These are phyloP conservation scores for Prunella vulgaris DNA, from an alignment of 257 asterid species.

Conservation along the genomic window DNA sequence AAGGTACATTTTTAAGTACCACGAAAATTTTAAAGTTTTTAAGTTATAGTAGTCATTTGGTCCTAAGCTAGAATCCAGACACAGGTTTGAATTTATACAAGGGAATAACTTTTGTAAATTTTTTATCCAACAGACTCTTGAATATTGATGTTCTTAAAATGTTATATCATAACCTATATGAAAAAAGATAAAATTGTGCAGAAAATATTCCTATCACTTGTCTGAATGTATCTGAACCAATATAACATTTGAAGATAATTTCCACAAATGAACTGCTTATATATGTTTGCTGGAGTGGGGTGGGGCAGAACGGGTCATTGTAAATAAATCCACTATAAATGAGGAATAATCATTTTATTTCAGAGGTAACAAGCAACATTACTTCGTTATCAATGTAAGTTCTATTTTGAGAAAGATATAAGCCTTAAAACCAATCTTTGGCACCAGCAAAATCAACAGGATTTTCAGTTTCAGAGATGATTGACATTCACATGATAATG, in stretches of 20 bases:
- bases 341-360: too few species aligned
- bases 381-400: too few species aligned
- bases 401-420: too few species aligned
- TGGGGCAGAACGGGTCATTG: not conserved
- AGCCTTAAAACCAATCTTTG: too few species aligned
- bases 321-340: not conserved
- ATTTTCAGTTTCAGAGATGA: too few species aligned
- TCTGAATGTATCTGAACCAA: too few species aligned
- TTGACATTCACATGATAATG: too few species aligned
- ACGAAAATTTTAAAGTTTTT: conserved; percentile 2
- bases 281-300: not conserved
- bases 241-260: too few species aligned
- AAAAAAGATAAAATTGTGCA: not conserved
- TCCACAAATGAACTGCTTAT: not conserved
- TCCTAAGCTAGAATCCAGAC: not conserved
- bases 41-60: not conserved
- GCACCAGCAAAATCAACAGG: too few species aligned
- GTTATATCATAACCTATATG: not conserved
- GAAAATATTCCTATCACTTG: not conserved
- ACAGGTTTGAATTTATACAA: not conserved
- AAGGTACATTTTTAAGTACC: conserved; percentile 48
- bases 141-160: not conserved
- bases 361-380: too few species aligned
- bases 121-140: not conserved
- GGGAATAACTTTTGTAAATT: not conserved